Base-by-base conservation (phyloP, 2,329 filamentous ascomycete genomes). In the Colletotrichum sp. region DNA sequence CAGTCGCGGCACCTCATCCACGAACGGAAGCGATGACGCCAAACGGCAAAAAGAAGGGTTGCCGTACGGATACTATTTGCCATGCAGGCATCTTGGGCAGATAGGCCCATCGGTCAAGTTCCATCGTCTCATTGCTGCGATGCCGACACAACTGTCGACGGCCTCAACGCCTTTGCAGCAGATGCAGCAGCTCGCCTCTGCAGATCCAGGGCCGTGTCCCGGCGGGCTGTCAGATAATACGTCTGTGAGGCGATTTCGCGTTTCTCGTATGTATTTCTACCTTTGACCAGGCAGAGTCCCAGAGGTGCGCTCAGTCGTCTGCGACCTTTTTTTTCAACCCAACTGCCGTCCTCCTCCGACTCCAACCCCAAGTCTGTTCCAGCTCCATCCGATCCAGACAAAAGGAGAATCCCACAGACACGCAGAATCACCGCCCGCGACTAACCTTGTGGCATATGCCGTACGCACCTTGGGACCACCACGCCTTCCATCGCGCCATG, bases 131-230 rank as follows among this genome's bases (percentile, higher is more conserved):
- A 63, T 34, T 21, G 28, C 16, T 63, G 36, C 4, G n/a, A 24
- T 39, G 34, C 30, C 30, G 30, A 16, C 62, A 32, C n/a, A 36
- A 16, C 16, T 24, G 34, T 36, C 36, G 62, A 21, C 62, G 13
- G 21, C 24, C 21, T 28, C 62, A 64, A 64, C 62, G 62, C 34
- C 24, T 64, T 13, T 44, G 34, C 62, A 64, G 62, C 62, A 64
- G 21, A n/a, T 44, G 21, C n/a, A 64, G 24, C 12, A 34, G 21
- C n/a, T 21, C 30, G 44, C 30, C 15, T 55, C 49, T 69, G 73
- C 26, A 63, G 63, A 76, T 69, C 63, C 62, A n/a, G 55, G 73
- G 57, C 69, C 63, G 73, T 64, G 69, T 73, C 49, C 62, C 63
- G 34, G 71, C 26, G 62, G 63, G 49, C 69, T 76, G 69, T 68